These are phyloP conservation scores for Ophiobolus disseminans DNA, from an alignment of 2,329 filamentous ascomycete species.

Conservation along the genomic window DNA sequence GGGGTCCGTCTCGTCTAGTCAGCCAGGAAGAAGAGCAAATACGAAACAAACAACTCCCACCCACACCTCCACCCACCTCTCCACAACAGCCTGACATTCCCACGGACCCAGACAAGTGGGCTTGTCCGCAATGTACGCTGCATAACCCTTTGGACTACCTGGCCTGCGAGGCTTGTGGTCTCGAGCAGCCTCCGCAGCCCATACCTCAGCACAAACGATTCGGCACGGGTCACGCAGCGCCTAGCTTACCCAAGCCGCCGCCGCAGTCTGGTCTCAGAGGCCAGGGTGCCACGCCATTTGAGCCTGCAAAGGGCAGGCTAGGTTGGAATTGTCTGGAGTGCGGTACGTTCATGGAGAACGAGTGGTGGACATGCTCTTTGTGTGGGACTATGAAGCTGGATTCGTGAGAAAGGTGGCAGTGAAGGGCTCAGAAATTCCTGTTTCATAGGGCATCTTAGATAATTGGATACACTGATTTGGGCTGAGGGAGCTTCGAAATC, in stretches of 20 bases:
- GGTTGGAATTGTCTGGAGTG: slow-evolving; percentile 67
- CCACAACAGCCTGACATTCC: slow-evolving; percentile 25
- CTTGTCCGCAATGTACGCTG: slow-evolving; percentile 67
- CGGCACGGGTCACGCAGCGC: slow-evolving; percentile 28
- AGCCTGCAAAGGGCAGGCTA: slow-evolving; percentile 55
- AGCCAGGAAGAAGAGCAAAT: slow-evolving; percentile 35
- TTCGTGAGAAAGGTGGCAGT: no score
- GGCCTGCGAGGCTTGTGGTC: slow-evolving; percentile 66
- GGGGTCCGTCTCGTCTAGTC: slow-evolving; percentile 29
- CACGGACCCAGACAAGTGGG: slow-evolving; percentile 58
- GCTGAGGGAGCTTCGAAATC: no score
- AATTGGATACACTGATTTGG: no score
- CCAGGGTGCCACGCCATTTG: slow-evolving; percentile 48
- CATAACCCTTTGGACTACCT: slow-evolving; percentile 66
- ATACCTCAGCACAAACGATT: slow-evolving; percentile 44
- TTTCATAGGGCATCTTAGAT: no score
- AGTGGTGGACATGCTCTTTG: slow-evolving; percentile 69
- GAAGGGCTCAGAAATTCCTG: no score
- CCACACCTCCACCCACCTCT: slow-evolving; percentile 41
- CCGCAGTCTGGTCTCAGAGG: slow-evolving; percentile 37
- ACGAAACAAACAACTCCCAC: slow-evolving; percentile 32
- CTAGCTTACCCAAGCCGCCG: slow-evolving; percentile 40
- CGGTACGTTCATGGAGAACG: slow-evolving; percentile 67
- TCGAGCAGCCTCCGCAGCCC: slow-evolving; percentile 59
- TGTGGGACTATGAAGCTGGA: slow-evolving; percentile 65